Evolutionary conservation across 2,329 filamentous ascomycete genomes (phyloP).

Genomic region (Verticillium klebahnii): DNA sequence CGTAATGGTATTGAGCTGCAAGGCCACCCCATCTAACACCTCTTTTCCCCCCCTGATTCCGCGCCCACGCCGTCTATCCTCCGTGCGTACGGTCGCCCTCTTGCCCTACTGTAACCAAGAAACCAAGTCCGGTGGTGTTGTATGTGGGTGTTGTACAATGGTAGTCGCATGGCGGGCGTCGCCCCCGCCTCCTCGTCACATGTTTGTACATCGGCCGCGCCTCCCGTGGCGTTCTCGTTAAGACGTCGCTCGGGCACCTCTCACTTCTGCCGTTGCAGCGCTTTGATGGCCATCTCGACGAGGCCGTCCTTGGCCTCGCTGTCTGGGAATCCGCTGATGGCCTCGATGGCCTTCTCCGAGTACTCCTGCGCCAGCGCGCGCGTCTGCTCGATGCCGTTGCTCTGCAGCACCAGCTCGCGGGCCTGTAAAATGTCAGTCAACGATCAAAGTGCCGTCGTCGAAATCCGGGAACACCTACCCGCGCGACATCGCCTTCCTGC

Average conservation of each 20-base stretch:
- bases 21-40: neutral
- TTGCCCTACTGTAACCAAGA: neutral
- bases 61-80: neutral
- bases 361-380: conserved; percentile 87
- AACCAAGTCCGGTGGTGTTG: neutral
- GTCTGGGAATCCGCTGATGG: conserved; percentile 83
- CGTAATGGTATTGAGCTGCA: neutral
- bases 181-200: neutral
- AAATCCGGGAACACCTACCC: conserved; percentile 49
- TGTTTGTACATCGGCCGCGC: neutral
- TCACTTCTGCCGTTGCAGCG: conserved; percentile 82
- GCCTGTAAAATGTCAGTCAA: conserved; percentile 52
- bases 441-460: no score
- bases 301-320: conserved; percentile 91
- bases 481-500: conserved; percentile 75
- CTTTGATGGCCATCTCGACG: conserved; percentile 90
- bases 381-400: conserved; percentile 88
- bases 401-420: conserved; percentile 75
- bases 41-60: neutral
- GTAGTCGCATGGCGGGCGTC: neutral
- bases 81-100: neutral
- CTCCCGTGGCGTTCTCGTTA: neutral
- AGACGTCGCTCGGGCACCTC: neutral
- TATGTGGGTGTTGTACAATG: neutral
- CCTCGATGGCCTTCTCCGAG: conserved; percentile 77